Base-by-base conservation (phyloP, 2,329 filamentous ascomycete genomes). In the Claviceps citrina region DNA sequence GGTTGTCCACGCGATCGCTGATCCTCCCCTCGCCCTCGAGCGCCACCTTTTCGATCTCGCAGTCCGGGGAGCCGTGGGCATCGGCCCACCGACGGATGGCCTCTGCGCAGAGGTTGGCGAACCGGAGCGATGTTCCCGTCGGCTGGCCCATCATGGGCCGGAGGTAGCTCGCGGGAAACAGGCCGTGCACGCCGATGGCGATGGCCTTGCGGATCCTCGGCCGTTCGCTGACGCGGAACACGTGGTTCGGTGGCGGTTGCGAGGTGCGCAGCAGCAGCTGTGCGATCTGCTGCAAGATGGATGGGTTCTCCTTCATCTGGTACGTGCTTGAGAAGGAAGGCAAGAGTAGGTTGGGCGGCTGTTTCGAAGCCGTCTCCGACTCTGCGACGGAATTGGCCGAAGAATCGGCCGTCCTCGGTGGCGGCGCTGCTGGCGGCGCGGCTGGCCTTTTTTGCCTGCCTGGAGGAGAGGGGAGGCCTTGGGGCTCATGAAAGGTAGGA, bases 1-100 rank as follows among this genome's bases (percentile, higher is more conserved):
- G 64, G 30, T 93, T 83, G 44, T 93, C 83, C 1, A 96, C 85
- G 6, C 91, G 74, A 46, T 96, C 87, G 3, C 73, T 73, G 35
- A 98, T 91, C 56, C 84, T 85, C 19, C 91, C 91, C 60, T 98
- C 91, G 18, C 89, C 89, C 61, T 98, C 91, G 0, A 98, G 70
- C 1, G 89, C 85, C 12, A 96, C 83, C 55, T 93, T 95, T 54
- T 95, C 86, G 41, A 98, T 84, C 49, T 93, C 81, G 45, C 73
- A 78, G 46, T 86, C 81, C 2, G 69, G 63, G 44, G 79, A 85
- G 1, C 82, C 80, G 47, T 84, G 75, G 10, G 66, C 66, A 39
- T 84, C 76, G 0, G 84, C 76, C 84, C 87, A 98, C 44, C 79
- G 71, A 43, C 80, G 74, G 50, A 98, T 89, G 1, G 84, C 81